These are phyloP conservation scores for Pyronema domesticum DNA, from an alignment of 495 filamentous ascomycete species.

Conservation along the genomic window DNA sequence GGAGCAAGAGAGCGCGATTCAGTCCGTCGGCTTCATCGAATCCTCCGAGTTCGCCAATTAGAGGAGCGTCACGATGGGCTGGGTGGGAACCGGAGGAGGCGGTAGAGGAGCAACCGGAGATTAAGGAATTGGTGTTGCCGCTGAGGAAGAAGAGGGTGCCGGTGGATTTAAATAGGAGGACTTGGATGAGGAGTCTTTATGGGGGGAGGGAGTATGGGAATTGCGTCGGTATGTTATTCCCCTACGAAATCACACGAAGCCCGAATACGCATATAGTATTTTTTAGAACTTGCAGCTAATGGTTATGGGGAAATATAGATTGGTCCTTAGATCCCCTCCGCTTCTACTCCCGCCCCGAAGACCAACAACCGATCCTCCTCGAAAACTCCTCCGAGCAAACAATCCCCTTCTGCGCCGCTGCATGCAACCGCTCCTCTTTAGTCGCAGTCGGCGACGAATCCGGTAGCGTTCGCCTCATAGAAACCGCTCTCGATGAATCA, in stretches of 20 bases:
- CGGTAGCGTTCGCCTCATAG: constrained; percentile 60
- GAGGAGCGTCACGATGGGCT: no score
- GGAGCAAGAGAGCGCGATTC: constrained; percentile 12
- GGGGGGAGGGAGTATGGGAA: constrained; percentile 9
- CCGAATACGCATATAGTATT: neutral
- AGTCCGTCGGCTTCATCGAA: constrained; percentile 7
- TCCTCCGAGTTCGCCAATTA: neutral
- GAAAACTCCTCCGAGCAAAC: constrained; percentile 7
- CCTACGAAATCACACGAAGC: no score
- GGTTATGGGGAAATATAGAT: constrained; percentile 14
- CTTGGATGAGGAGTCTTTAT: constrained; percentile 18
- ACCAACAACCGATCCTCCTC: constrained; percentile 11
- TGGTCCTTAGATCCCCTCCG: constrained; percentile 16
- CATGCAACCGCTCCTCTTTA: constrained; percentile 47
- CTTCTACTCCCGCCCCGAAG: constrained; percentile 21
- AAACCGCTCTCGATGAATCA: constrained; percentile 44
- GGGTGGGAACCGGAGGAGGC: constrained; percentile 2
- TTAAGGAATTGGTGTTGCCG: constrained; percentile 6
- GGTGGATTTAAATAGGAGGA: no score
- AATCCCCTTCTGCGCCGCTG: neutral
- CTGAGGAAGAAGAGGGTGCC: no score
- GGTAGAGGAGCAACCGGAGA: constrained; percentile 1
- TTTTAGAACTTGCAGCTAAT: constrained; percentile 4
- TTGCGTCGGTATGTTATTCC: constrained; percentile 12
- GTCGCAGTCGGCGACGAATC: constrained; percentile 85